Percentiles rank a stretch among this genome's conserved stretches.
Evolutionary conservation across 208 protist species (phyloP).

Genomic region (Leptomonas seymouri): DNA sequence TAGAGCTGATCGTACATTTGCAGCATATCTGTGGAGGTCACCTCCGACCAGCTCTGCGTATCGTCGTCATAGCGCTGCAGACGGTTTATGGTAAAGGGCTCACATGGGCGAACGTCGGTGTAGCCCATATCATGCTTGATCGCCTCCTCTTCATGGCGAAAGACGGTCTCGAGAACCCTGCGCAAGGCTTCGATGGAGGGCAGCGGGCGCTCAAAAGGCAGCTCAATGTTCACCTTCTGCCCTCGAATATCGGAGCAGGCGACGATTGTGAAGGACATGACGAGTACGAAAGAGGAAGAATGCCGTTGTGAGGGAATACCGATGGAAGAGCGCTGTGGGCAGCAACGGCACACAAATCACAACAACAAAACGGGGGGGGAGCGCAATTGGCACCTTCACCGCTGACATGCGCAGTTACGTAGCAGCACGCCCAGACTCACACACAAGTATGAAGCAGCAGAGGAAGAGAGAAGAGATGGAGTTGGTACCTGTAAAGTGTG

Average conservation of each 20-base stretch:
- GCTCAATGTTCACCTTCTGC: constrained; percentile 78
- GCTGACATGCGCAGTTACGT: too few species aligned
- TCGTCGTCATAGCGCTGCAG: constrained; percentile 80
- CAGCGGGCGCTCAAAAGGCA: constrained; percentile 65
- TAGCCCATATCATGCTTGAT: constrained; percentile 47
- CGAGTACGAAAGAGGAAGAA: background rate
- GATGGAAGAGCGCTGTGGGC: too few species aligned
- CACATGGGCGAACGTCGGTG: constrained; percentile 51
- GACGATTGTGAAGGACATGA: constrained; percentile 57
- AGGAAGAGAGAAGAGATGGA: too few species aligned
- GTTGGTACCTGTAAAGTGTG: too few species aligned
- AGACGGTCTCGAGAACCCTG: constrained; percentile 54
- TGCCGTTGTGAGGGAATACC: background rate
- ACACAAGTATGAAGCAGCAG: too few species aligned
- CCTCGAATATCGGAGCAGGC: constrained; percentile 76
- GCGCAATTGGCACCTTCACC: too few species aligned
- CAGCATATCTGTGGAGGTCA: constrained; percentile 42
- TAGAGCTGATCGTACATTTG: constrained; percentile 82
- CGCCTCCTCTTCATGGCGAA: constrained; percentile 66
- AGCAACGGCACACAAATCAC: too few species aligned
- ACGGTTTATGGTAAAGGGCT: constrained; percentile 74
- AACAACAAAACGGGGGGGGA: too few species aligned
- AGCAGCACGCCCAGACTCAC: too few species aligned
- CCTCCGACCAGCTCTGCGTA: constrained; percentile 60
- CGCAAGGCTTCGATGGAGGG: constrained; percentile 55